Evolutionary conservation across 225 moss, liverwort and hornwort species (phyloP).

Genomic region (Pleurozium schreberi): DNA sequence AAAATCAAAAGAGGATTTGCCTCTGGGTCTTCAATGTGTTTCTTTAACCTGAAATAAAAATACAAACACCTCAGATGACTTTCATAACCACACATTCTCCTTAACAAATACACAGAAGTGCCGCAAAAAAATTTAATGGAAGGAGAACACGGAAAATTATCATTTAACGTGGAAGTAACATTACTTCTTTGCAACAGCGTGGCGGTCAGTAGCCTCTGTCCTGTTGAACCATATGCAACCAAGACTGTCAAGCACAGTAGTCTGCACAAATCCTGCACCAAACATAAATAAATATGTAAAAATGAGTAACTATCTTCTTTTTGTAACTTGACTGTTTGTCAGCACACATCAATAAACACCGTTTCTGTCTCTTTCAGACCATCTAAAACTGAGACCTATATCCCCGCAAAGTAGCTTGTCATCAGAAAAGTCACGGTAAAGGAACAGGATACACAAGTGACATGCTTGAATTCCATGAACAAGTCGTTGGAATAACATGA

Average conservation of each 20-base stretch:
- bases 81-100: neutral
- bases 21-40: constrained; percentile 60
- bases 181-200: constrained; percentile 72
- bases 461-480: neutral
- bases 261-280: constrained; percentile 72
- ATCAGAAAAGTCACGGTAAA: neutral
- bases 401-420: neutral
- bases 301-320: neutral
- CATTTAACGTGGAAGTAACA: neutral
- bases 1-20: constrained; percentile 89
- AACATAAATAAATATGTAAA: neutral
- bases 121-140: neutral
- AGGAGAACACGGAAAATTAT: neutral
- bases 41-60: constrained; percentile 52
- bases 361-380: neutral
- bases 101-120: neutral
- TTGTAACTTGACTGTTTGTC: neutral
- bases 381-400: neutral
- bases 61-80: neutral
- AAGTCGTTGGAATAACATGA: neutral
- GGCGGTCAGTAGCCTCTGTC: constrained; percentile 81
- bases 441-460: neutral
- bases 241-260: constrained; percentile 85
- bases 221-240: constrained; percentile 99
- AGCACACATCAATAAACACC: neutral